Evolutionary conservation across 257 asterid genomes (phyloP), one percentile per base, ranked within the genome.

Genomic region (Solanum corneliomulleri): DNA sequence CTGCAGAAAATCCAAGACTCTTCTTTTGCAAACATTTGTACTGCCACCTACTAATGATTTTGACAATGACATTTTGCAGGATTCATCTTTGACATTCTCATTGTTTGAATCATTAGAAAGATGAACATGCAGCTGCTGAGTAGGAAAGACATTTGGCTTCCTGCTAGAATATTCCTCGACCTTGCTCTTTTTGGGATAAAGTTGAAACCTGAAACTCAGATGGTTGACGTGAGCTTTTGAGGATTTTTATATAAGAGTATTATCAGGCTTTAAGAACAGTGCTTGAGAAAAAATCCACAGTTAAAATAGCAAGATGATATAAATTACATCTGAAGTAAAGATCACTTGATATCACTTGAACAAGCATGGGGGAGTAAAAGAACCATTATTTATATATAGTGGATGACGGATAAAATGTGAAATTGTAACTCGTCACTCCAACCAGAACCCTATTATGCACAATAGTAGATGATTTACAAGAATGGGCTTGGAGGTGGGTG

Each of bases 41-140:
- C 89, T 92, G 66, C 98, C 99, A 81, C 98, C 99, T 68, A 92
- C 90, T 72, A 96, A 91, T 77, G 99, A 96, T 90, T 90, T 97
- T 12, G 99, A 95, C 92, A 97, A 83, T 78, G 93, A 94, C 97
- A 95, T 92, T 86, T 89, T 90, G 91, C 92, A 91, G 1, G 92
- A 82, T 80, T 95, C 98, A 47, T 97, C 99, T 86, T 90, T 95
- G 88, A 90, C 86, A 88, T 89, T 94, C 86, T 94, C 99, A 60
- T 86, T 90, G 92, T 86, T 92, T 85, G 93, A 91, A 88, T 96
- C 99, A 91, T 81, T 89, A 21, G 96, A 92, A 87, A 96, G 93
- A 82, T 76, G 89, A 89, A 27, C 31, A 66, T 16, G 76, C 91
- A 97, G 85, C 76, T 42, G 87, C 64, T 94, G 97, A 86, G 94